Evolutionary conservation across 192 early-diverging fungal genomes (phyloP).

Genomic region (Chytriomyces confervae): DNA sequence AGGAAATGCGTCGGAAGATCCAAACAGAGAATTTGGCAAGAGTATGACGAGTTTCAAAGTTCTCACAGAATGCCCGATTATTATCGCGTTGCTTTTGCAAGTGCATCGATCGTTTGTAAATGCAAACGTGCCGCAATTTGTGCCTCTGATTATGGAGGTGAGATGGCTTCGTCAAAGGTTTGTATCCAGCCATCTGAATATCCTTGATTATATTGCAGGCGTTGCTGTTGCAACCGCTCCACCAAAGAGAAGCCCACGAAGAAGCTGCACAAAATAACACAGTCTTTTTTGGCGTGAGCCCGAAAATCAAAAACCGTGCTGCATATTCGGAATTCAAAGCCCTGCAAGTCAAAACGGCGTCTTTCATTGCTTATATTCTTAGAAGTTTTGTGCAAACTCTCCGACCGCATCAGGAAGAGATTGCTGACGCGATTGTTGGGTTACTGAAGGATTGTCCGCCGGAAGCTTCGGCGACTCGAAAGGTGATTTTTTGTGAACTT

Average conservation of each 20-base stretch:
- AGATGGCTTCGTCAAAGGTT: background rate
- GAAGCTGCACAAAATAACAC: constrained; percentile 57
- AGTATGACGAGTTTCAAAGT: constrained; percentile 95
- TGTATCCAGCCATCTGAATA: background rate
- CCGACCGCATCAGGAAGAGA: constrained; percentile 75
- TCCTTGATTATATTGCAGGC: constrained; percentile 28
- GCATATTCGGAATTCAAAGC: constrained; percentile 88
- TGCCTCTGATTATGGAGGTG: constrained; percentile 87
- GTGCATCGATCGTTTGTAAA: constrained; percentile 79
- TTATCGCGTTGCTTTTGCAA: constrained; percentile 94
- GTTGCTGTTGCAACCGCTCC: constrained; percentile 60
- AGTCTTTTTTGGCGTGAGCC: constrained; percentile 80
- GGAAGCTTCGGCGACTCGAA: constrained; percentile 89
- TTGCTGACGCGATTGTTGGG: constrained; percentile 87
- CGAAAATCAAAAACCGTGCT: constrained; percentile 72
- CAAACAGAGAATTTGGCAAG: constrained; percentile 68
- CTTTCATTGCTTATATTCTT: constrained; percentile 95
- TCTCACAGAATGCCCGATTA: constrained; percentile 96
- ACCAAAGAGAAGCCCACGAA: constrained; percentile 51
- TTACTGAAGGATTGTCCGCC: constrained; percentile 93
- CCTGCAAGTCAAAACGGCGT: constrained; percentile 98
- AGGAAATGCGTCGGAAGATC: constrained; percentile 53
- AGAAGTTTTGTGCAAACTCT: constrained; percentile 75
- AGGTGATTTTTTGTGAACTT: constrained; percentile 52
- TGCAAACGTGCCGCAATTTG: constrained; percentile 81